Conservation (phyloP, 1,139 yeast genomes). For the Candida albicans region DNA sequence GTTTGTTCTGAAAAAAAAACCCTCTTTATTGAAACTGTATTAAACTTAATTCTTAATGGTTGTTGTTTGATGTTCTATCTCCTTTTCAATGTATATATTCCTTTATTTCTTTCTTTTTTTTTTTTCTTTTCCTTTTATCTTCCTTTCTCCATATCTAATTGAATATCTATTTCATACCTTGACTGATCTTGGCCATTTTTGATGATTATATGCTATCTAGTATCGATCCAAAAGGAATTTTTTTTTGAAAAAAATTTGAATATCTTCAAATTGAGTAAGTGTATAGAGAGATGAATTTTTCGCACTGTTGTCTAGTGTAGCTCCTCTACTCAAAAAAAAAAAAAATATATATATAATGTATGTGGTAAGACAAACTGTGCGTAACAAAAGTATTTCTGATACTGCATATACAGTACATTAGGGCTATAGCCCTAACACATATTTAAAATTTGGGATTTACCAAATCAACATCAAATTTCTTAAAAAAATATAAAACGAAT, state of each 20-base stretch:
- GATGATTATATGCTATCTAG: conserved; percentile 14
- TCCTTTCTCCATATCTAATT: background rate
- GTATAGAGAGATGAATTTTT: conserved; percentile 4
- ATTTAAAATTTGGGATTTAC: background rate
- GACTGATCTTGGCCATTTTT: conserved; percentile 65
- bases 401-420: conserved; percentile 6
- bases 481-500: conserved; percentile 1
- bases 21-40: too few relatives aligned
- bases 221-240: conserved; percentile 9
- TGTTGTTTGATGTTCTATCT: too few relatives aligned
- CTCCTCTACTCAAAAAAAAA: conserved; percentile 1
- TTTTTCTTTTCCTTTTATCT: background rate
- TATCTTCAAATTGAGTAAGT: conserved; percentile 1
- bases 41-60: too few relatives aligned
- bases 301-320: conserved; percentile 4
- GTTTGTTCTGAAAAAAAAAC: too few relatives aligned
- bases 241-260: conserved; percentile 8
- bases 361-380: background rate
- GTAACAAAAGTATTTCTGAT: background rate
- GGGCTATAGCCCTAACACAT: conserved; percentile 7
- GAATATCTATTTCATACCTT: conserved; percentile 42
- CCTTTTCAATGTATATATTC: background rate
- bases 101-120: background rate
- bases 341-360: background rate
- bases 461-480: background rate